Conservation (phyloP, 768 basidiomycete genomes). For the Stropharia rugosoannulata region DNA sequence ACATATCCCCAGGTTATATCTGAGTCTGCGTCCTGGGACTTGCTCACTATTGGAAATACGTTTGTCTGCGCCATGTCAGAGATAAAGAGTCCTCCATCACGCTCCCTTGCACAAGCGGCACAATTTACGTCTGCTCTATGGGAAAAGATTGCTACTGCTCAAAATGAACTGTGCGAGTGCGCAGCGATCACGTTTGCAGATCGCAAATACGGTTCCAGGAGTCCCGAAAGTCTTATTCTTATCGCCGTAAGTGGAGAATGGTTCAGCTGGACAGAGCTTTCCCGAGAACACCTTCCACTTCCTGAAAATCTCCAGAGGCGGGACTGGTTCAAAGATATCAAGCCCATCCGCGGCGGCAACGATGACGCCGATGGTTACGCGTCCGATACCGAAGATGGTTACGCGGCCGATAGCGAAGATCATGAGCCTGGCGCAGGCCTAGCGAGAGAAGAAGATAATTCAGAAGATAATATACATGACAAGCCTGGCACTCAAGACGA, state of each 20-base stretch:
- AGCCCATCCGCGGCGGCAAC: background rate
- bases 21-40: background rate
- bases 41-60: background rate
- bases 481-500: too few species aligned
- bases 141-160: background rate
- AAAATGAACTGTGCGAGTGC: background rate
- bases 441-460: too few species aligned
- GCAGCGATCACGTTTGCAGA: background rate
- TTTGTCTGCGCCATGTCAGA: background rate
- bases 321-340: background rate
- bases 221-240: background rate
- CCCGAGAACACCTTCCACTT: background rate
- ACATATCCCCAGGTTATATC: background rate
- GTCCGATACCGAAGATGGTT: too few species aligned
- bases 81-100: background rate
- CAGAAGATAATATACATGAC: too few species aligned
- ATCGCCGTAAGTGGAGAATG: background rate
- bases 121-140: background rate
- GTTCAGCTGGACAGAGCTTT: background rate
- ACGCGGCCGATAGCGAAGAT: background rate
- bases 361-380: background rate
- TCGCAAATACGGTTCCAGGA: background rate
- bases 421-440: too few species aligned
- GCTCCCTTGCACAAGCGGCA: background rate
- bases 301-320: background rate